Evolutionary conservation across 2,329 filamentous ascomycete species (phyloP), one percentile per base, ranked within the genome.

Genomic region (Huntiella decipiens): DNA sequence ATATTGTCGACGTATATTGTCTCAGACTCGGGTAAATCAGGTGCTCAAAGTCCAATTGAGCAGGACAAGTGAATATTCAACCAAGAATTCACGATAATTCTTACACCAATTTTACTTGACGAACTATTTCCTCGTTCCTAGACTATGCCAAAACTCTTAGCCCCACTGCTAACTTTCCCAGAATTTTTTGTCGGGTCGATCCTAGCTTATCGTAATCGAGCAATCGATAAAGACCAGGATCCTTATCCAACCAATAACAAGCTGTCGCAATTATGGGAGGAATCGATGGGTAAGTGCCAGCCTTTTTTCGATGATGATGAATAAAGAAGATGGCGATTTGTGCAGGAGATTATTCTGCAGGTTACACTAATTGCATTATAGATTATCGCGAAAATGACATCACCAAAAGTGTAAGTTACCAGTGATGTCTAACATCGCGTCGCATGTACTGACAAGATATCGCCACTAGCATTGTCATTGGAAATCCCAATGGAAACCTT

Each of bases 401-500:
- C 42, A 12, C 46, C 46, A 17, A 48, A 48, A 33, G 32, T 48
- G 42, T 44, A 45, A 13, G 37, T 47, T 15, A 3, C n/a, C 15
- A n/a, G 4, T n/a, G 10, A n/a, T 4, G 4, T 31, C 11, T 13
- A 13, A 4, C 12, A 16, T 28, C 15, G 6, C 37, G 19, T 12
- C 22, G 43, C 17, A 31, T 16, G 2, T 19, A 28, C 53, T 55
- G 39, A 54, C 46, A 44, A 41, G 5, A 11, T 41, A 13, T 41
- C 15, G 8, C 44, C 13, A 33, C 2, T 47, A 85, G 80, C 48
- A 77, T 91, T 55, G 84, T 95, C 35, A 66, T 94, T 51, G 91
- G 91, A 48, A 77, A 77, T 57, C 70, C 93, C 52, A 79, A 86
- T 57, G 88, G 88, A 55, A 76, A 82, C 57, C 71, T 95, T 44